Evolutionary conservation across 108 stramenopile genomes (phyloP).

Genomic region (Fragilariopsis cylindrus): DNA sequence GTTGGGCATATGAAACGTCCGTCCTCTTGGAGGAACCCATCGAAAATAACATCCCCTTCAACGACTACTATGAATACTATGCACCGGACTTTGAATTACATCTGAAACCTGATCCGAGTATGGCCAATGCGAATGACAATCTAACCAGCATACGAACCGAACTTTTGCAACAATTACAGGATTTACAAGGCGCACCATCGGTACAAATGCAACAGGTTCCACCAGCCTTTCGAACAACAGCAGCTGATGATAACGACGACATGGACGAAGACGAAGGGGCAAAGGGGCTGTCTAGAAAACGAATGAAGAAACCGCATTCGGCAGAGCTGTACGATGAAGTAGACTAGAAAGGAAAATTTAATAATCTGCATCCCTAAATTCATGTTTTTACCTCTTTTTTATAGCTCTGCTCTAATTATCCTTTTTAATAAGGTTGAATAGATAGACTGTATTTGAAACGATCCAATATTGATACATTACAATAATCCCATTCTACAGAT

Average conservation of each 20-base stretch:
- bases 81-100: slow-evolving; percentile 98
- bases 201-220: slow-evolving; percentile 94
- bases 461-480: no score
- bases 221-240: slow-evolving; percentile 65
- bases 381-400: no score
- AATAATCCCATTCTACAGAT: no score
- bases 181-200: slow-evolving; percentile 87
- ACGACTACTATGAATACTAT: slow-evolving; percentile 99
- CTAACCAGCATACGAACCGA: slow-evolving; percentile 70
- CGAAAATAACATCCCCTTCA: slow-evolving; percentile 95
- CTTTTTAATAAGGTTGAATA: no score
- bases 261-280: slow-evolving; percentile 32
- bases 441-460: no score
- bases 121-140: slow-evolving; percentile 89
- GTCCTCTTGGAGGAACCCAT: slow-evolving; percentile 76
- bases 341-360: slow-evolving; percentile 26
- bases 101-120: slow-evolving; percentile 73
- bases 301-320: slow-evolving; percentile 46
- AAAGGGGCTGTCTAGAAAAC: slow-evolving; percentile 20
- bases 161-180: slow-evolving; percentile 76
- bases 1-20: slow-evolving; percentile 97
- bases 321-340: slow-evolving; percentile 62
- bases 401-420: no score
- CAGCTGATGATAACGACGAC: slow-evolving; percentile 45
- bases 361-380: no score